These are phyloP conservation scores for Acacia concinna DNA, from an alignment of 331 rosid genomes.

Conservation along the genomic window DNA sequence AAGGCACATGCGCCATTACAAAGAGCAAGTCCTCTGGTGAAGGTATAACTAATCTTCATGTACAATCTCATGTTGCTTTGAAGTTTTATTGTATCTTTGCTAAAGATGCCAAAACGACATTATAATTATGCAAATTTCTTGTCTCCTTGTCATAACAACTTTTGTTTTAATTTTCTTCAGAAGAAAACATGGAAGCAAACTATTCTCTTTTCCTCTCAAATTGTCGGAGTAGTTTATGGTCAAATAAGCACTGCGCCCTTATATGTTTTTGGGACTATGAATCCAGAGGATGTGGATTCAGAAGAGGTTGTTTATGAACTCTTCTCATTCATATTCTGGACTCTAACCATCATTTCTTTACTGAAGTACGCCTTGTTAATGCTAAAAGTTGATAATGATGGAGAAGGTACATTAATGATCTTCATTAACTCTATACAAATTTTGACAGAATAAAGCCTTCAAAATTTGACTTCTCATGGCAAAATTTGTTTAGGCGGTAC, in stretches of 20 bases:
- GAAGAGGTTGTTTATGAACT: slow-evolving; percentile 56
- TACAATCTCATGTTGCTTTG: slow-evolving; percentile 8
- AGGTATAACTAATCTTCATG: not conserved
- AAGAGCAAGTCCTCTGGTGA: not conserved
- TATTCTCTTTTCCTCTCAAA: slow-evolving; percentile 68
- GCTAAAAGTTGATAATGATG: slow-evolving; percentile 66
- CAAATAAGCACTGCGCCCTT: slow-evolving; percentile 81
- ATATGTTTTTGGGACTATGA: slow-evolving; percentile 68
- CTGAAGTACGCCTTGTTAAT: slow-evolving; percentile 69
- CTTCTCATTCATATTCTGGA: slow-evolving; percentile 83
- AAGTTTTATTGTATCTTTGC: not conserved
- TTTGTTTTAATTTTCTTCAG: slow-evolving; percentile 36
- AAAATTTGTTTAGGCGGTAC: slow-evolving; percentile 56
- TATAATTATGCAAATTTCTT: not conserved
- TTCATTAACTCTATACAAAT: not conserved
- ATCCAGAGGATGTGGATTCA: slow-evolving; percentile 30
- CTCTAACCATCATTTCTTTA: slow-evolving; percentile 58
- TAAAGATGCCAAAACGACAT: not conserved
- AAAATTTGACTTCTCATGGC: slow-evolving; percentile 17
- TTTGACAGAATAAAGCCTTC: not conserved
- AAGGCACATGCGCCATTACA: not conserved
- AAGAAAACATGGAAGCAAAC: slow-evolving; percentile 66
- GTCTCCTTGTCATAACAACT: not conserved
- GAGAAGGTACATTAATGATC: slow-evolving; percentile 58
- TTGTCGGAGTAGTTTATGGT: slow-evolving; percentile 78